phyloP scores from a whole-genome alignment of 164 flowering plant genomes.

The Vitis rupestris region DNA sequence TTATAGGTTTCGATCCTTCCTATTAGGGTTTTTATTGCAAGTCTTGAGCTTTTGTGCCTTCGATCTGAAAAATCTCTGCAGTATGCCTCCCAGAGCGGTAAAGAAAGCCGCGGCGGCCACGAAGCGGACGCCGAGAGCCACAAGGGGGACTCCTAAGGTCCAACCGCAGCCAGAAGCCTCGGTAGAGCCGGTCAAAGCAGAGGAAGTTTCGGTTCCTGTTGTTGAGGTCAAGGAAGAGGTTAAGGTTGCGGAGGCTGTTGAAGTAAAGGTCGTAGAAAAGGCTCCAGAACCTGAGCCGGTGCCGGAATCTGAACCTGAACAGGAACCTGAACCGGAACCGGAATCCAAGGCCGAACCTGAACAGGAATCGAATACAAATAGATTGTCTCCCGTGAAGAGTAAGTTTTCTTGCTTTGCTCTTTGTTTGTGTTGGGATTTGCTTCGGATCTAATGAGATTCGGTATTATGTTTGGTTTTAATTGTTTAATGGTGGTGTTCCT shows the following conservation, averaged over 20 bases:
- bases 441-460: neutral
- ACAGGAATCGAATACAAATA: slow-evolving; percentile 13
- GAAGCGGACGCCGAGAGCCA: slow-evolving; percentile 28
- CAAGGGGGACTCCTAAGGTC: slow-evolving; percentile 22
- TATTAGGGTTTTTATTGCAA: no score
- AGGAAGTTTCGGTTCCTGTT: slow-evolving; percentile 10
- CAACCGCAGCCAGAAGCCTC: slow-evolving; percentile 21
- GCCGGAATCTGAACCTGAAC: neutral
- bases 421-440: neutral
- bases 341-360: slow-evolving; percentile 2
- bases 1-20: neutral
- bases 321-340: slow-evolving; percentile 12
- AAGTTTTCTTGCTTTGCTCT: slow-evolving; percentile 7
- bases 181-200: slow-evolving; percentile 13
- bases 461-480: neutral
- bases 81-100: slow-evolving; percentile 47
- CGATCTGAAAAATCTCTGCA: neutral
- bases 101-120: slow-evolving; percentile 37
- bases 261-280: slow-evolving; percentile 25
- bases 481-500: no score
- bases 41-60: neutral
- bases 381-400: slow-evolving; percentile 27
- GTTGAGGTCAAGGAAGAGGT: slow-evolving; percentile 15
- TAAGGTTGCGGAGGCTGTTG: slow-evolving; percentile 22
- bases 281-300: slow-evolving; percentile 9